Base-by-base conservation (phyloP, 2,329 filamentous ascomycete species). In the Apiospora phragmitis region DNA sequence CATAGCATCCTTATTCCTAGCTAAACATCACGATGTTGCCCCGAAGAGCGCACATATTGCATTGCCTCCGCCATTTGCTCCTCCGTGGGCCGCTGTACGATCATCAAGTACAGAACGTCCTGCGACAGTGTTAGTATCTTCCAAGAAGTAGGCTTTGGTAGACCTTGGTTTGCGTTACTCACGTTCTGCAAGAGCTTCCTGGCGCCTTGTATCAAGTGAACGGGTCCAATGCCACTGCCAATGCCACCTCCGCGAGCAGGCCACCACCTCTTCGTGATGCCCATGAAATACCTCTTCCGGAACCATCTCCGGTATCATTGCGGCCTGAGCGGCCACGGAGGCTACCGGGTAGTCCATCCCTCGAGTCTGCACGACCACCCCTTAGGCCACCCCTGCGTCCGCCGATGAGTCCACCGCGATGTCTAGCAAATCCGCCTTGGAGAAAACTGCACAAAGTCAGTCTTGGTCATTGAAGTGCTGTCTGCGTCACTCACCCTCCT, bases 31-130 rank as follows among this genome's bases (percentile, higher is more conserved):
- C 8, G 11, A 16, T 29, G 12, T 12, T 29, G 24, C 24, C 24
- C 51, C 3, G 51, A 11, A 4, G 18, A 35, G 0, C 18, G 29
- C 29, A 21, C 16, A 21, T 35, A 4, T 35, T 35, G 7, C 29
- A 35, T 21, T 21, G 51, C 55, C 76, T 59, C 51, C 29, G 51
- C 72, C 55, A 86, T 76, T 71, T 86, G 85, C 26, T 81, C 79
- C 14, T 83, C 80, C 0, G 78, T 79, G 0, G 86, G 86, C 79
- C 87, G 78, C 70, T 87, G 86, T 18, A 87, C 84, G 70, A 87
- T 82, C 77, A 86, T 83, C 69, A 88, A 72, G 73, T 87, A 88
- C 41, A 87, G 72, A 21, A 87, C 83, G 76, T 85, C 81, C 81
- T 86, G 70, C 32, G 21, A 4, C 3, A 21, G 11, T 1, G 18